Conservation (phyloP, 208 protist genomes). For the Balamuthia mandrillaris region DNA sequence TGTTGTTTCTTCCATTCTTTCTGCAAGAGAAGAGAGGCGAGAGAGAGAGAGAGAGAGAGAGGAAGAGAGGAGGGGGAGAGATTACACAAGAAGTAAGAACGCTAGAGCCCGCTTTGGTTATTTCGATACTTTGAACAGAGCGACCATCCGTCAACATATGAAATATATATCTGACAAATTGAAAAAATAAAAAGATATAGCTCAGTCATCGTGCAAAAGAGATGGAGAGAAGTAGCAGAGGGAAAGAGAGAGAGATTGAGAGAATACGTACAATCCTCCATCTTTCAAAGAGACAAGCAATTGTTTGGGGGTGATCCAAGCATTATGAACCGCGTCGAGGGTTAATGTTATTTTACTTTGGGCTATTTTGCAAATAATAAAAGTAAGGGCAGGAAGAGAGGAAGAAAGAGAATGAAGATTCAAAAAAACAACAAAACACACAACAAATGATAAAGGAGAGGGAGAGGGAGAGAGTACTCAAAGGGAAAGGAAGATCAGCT, state of each 20-base stretch:
- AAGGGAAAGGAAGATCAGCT: too few species aligned
- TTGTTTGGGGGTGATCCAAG: neutral
- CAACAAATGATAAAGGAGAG: neutral
- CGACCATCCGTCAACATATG: conserved; percentile 30
- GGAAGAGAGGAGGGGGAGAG: neutral
- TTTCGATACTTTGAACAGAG: conserved; percentile 2
- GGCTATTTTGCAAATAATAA: neutral
- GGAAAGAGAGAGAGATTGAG: neutral
- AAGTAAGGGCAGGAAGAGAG: neutral
- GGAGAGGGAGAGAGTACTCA: neutral
- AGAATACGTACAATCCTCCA: neutral
- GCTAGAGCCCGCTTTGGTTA: conserved; percentile 12
- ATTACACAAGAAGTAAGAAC: conserved; percentile 29
- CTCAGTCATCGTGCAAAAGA: neutral
- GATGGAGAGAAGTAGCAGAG: neutral
- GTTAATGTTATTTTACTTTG: neutral
- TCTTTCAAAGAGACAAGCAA: conserved; percentile 23
- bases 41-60: neutral
- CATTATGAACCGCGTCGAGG: neutral
- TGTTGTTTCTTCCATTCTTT: neutral
- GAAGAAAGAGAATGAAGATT: neutral
- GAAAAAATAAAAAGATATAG: neutral
- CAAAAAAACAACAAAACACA: neutral
- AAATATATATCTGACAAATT: neutral
- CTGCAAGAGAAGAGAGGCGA: neutral